Conservation (phyloP, 768 basidiomycete genomes). For the Sporobolomyces pararoseus region DNA sequence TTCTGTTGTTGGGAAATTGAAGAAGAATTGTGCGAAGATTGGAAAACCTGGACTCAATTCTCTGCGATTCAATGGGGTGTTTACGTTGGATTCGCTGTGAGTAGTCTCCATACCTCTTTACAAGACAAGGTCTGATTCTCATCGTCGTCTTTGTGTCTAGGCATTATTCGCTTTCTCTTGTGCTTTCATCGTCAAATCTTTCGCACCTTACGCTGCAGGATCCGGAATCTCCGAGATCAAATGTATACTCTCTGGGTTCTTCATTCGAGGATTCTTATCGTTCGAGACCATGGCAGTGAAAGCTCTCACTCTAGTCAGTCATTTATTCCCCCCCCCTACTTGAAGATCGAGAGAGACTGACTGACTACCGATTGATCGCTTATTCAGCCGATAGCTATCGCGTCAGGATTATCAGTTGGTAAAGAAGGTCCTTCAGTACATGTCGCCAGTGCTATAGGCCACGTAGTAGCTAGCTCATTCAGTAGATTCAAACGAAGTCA, state of each 20-base stretch:
- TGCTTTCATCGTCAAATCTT: conserved; percentile 77
- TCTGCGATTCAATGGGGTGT: conserved; percentile 71
- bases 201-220: conserved; percentile 93
- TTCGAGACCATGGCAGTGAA: conserved; percentile 88
- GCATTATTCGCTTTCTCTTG: conserved; percentile 76
- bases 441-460: conserved; percentile 90
- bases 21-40: conserved; percentile 79
- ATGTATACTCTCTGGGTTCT: conserved; percentile 91
- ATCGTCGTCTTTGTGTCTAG: too few species aligned
- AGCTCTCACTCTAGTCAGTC: conserved; percentile 79
- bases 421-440: conserved; percentile 99
- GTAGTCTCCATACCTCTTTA: conserved; percentile 45
- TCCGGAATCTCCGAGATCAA: conserved; percentile 99
- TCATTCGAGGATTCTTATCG: conserved; percentile 92
- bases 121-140: too few species aligned
- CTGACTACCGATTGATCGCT: too few species aligned
- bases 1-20: conserved; percentile 99
- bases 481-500: conserved; percentile 78
- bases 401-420: conserved; percentile 91
- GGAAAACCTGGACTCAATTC: conserved; percentile 78
- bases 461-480: conserved; percentile 80
- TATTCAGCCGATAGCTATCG: conserved; percentile 84
- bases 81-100: conserved; percentile 83
- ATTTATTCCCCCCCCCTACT: too few species aligned
- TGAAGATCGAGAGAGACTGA: too few species aligned